These are phyloP conservation scores for Phytophthora sp. DNA, from an alignment of 352 stramenopile genomes.

Conservation along the genomic window DNA sequence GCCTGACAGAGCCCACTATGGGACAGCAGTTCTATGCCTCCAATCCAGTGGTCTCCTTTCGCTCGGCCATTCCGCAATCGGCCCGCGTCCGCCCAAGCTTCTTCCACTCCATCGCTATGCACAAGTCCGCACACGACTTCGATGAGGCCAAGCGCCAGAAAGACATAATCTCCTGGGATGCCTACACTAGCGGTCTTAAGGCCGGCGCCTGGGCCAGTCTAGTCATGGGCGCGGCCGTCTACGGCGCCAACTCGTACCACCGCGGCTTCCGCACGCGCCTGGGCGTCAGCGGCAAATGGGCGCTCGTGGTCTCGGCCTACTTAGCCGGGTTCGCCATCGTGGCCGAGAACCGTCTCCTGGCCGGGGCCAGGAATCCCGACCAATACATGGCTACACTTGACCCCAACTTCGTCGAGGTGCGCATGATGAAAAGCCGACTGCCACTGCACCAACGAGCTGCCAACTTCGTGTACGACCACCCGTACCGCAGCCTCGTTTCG, in stretches of 20 bases:
- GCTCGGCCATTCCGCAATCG: constrained; percentile 19
- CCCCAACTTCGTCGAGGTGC: constrained; percentile 36
- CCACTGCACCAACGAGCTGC: constrained; percentile 39
- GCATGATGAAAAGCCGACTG: constrained; percentile 23
- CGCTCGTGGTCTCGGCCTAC: constrained; percentile 45
- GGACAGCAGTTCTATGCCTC: constrained; percentile 1
- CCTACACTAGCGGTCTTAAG: constrained; percentile 41
- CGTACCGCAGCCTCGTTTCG: constrained; percentile 38
- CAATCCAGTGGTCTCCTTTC: constrained; percentile 9
- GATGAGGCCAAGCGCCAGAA: constrained; percentile 27
- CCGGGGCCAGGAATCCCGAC: constrained; percentile 44
- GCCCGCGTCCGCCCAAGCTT: constrained; percentile 7
- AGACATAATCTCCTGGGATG: constrained; percentile 47
- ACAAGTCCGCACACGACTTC: constrained; percentile 34
- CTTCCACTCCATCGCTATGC: constrained; percentile 15
- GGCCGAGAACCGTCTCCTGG: constrained; percentile 40
- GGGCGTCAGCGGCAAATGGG: constrained; percentile 51
- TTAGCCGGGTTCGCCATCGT: constrained; percentile 48
- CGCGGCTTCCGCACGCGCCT: constrained; percentile 47
- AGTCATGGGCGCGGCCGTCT: constrained; percentile 29
- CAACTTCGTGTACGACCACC: constrained; percentile 54
- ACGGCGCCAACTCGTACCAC: constrained; percentile 43
- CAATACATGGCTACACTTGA: constrained; percentile 45
- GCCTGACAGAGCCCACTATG: neutral
- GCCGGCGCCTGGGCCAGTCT: constrained; percentile 31